Evolutionary conservation across 495 filamentous ascomycete genomes (phyloP), one percentile per base, ranked within the genome.

Genomic region (Aspergillus wentii): DNA sequence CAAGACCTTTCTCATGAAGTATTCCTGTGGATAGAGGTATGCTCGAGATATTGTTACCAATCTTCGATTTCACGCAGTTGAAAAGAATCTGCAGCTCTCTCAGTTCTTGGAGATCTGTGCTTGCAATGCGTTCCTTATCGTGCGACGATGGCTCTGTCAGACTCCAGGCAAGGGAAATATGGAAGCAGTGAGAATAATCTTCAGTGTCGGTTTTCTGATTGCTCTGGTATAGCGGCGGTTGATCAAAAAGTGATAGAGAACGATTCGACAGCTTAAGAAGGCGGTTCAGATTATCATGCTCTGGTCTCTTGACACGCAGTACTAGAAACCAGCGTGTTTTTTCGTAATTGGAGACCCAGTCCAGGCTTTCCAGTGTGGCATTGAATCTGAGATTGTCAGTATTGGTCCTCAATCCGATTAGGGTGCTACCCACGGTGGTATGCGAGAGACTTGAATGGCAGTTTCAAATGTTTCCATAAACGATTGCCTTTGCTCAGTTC

Each of bases 311-410:
- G 15, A 85, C 65, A 19, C 78, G 65, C 20, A 96, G 54, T 4
- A 95, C 88, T 3, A 95, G 72, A 53, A 98, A 98, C 72, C 89
- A 94, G 11, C 92, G 75, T 15, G 76, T 87, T 11, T 74, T 74
- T 51, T 91, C 85, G 20, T 71, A 68, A 48, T 90, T 90, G 2
- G 80, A 59, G 8, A 85, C 82, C 80, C 85, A 89, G 46, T 78
- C 68, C 22, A 85, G 41, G 4, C 44, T 43, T 13, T 62, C 57
- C 3, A 72, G 60, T 3, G 35, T 43, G 13, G 79, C 57, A 4
- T 57, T 32, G 44, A 88, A 85, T 14, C 75, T 80, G 42, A 47
- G 40, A 16, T 28, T 46, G 25, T 38, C 17, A 57, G 31, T 10
- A 27, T 14, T 9, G 22, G 15, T 11, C 8, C 17, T 8, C 5